Percentiles rank a stretch among this genome's conserved stretches.
Conservation (phyloP, 306 rosid species). For the Biancaea sappan region DNA sequence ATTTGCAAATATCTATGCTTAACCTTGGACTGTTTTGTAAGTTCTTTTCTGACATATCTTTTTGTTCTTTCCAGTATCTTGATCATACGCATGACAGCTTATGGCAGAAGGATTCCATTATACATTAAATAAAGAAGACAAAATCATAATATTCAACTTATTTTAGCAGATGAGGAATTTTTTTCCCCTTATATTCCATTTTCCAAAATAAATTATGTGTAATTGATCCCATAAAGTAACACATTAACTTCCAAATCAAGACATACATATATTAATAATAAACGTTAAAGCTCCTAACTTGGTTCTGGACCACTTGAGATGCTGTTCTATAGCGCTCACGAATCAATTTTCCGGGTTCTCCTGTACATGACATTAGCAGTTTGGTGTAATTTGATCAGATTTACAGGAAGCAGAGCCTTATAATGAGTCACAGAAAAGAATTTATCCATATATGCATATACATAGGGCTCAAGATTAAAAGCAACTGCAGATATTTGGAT, state of each 20-base stretch:
- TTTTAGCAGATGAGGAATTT: neutral
- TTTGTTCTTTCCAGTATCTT: neutral
- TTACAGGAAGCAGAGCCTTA: neutral
- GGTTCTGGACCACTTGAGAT: slow-evolving; percentile 98
- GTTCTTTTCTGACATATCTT: neutral
- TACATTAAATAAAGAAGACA: slow-evolving; percentile 8
- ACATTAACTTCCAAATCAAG: slow-evolving; percentile 51
- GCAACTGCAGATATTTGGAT: neutral
- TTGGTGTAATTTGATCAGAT: slow-evolving; percentile 23
- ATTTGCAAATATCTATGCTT: slow-evolving; percentile 2
- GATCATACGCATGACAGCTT: neutral
- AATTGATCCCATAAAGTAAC: slow-evolving; percentile 34
- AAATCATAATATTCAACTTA: slow-evolving; percentile 23
- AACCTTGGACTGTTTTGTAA: neutral
- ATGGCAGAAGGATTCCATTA: neutral
- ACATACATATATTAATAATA: slow-evolving; percentile 66
- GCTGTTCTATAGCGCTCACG: slow-evolving; percentile 96
- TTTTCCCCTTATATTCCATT: neutral
- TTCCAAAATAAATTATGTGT: slow-evolving; percentile 15
- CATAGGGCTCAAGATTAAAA: slow-evolving; percentile 15
- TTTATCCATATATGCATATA: neutral
- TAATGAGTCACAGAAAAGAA: neutral
- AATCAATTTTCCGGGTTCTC: slow-evolving; percentile 94
- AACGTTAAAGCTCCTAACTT: slow-evolving; percentile 87
- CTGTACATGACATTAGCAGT: slow-evolving; percentile 46